Evolutionary conservation across 1,139 yeast species (phyloP).

Genomic region (Pichia sp.): DNA sequence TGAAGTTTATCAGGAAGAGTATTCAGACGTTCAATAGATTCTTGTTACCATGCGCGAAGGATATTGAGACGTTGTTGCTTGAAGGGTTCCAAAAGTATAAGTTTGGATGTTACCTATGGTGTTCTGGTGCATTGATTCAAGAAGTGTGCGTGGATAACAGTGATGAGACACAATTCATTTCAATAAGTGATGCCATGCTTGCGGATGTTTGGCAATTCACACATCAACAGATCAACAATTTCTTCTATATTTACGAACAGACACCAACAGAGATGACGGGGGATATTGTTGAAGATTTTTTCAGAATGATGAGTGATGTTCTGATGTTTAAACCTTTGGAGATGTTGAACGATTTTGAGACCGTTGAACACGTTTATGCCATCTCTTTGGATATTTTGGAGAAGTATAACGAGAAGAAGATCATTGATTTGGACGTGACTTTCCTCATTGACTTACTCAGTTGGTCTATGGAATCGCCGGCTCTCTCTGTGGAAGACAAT

Average conservation of each 20-base stretch:
- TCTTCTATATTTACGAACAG: constrained; percentile 31
- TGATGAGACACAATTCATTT: constrained; percentile 9
- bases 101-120: constrained; percentile 86
- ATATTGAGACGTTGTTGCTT: constrained; percentile 56
- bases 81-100: constrained; percentile 63
- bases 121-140: constrained; percentile 73
- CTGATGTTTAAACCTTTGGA: constrained; percentile 71
- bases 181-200: constrained; percentile 28
- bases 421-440: constrained; percentile 64
- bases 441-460: constrained; percentile 71
- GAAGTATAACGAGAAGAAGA: constrained; percentile 59
- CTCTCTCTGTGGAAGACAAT: constrained; percentile 58
- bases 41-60: constrained; percentile 53
- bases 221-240: constrained; percentile 37
- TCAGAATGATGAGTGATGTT: constrained; percentile 74
- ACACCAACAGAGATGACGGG: constrained; percentile 8
- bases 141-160: constrained; percentile 39
- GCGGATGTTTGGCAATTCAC: constrained; percentile 44
- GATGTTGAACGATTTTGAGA: constrained; percentile 44
- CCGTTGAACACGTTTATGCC: constrained; percentile 52
- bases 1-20: constrained; percentile 60
- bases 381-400: constrained; percentile 51
- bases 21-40: constrained; percentile 65
- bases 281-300: constrained; percentile 83
- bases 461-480: constrained; percentile 80